Conservation (phyloP, 2,329 filamentous ascomycete species). For the Phaeosphaeria sp. region DNA sequence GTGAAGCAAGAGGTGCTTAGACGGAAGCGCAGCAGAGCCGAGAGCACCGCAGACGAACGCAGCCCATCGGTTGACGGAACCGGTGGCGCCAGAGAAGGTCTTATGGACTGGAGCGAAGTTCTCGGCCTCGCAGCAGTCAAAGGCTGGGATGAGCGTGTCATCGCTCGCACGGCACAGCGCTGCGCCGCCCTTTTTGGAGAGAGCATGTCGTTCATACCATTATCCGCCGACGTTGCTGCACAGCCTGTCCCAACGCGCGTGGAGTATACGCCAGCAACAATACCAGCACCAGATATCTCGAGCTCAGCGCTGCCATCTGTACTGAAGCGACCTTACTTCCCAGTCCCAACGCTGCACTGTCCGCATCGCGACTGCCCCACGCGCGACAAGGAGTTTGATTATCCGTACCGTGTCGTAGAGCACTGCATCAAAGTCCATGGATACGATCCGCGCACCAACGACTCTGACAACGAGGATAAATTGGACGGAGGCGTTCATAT, state of each 20-base stretch:
- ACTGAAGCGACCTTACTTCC: conserved; percentile 37
- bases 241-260: conserved; percentile 34
- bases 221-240: conserved; percentile 53
- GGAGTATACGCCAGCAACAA: conserved; percentile 43
- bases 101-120: conserved; percentile 81
- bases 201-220: conserved; percentile 68
- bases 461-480: conserved; percentile 54
- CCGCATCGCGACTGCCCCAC: conserved; percentile 41
- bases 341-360: conserved; percentile 35
- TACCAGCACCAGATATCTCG: conserved; percentile 19
- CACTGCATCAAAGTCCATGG: conserved; percentile 58
- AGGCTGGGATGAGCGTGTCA: conserved; percentile 69
- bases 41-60: conserved; percentile 12
- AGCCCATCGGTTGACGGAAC: conserved; percentile 17
- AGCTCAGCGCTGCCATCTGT: background rate
- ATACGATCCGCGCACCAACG: conserved; percentile 48
- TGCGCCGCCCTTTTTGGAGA: conserved; percentile 80
- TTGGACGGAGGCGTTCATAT: conserved; percentile 70
- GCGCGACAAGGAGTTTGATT: conserved; percentile 31
- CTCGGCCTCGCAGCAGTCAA: conserved; percentile 78
- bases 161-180: conserved; percentile 74
- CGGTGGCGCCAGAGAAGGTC: conserved; percentile 17
- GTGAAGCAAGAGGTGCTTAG: background rate
- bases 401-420: conserved; percentile 43
- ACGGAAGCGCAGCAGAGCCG: conserved; percentile 22